These are phyloP conservation scores for Dioscorea cayenensis DNA, from an alignment of 116 monocot genomes.

Conservation along the genomic window DNA sequence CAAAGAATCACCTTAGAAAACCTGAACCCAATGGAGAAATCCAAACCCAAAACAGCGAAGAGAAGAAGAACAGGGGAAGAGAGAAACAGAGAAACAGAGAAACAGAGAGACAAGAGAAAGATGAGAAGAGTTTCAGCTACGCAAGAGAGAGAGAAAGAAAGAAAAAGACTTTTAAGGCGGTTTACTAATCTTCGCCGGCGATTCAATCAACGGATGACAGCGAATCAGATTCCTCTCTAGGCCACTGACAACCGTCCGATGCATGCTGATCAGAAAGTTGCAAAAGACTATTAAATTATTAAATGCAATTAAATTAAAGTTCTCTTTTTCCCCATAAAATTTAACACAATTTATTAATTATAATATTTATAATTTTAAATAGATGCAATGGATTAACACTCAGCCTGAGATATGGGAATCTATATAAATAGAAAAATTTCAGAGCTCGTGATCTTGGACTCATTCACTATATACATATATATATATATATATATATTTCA, in stretches of 20 bases:
- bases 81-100: neutral
- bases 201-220: slow-evolving; percentile 5
- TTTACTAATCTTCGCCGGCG: slow-evolving; percentile 2
- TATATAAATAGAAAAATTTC: too few species aligned
- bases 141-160: neutral
- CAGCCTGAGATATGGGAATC: too few species aligned
- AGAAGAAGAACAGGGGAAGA: neutral
- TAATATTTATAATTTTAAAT: too few species aligned
- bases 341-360: too few species aligned
- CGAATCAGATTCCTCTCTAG: neutral
- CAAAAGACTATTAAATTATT: too few species aligned
- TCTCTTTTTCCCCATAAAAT: too few species aligned
- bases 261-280: neutral
- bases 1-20: neutral
- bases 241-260: neutral
- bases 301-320: too few species aligned
- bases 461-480: too few species aligned
- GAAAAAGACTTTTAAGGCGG: slow-evolving; percentile 5
- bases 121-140: neutral
- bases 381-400: too few species aligned
- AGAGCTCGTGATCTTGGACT: too few species aligned
- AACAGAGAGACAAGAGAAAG: neutral
- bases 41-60: neutral
- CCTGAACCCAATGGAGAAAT: neutral
- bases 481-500: too few species aligned